Conservation (phyloP, 306 rosid species). For the Trifolium subterraneum region DNA sequence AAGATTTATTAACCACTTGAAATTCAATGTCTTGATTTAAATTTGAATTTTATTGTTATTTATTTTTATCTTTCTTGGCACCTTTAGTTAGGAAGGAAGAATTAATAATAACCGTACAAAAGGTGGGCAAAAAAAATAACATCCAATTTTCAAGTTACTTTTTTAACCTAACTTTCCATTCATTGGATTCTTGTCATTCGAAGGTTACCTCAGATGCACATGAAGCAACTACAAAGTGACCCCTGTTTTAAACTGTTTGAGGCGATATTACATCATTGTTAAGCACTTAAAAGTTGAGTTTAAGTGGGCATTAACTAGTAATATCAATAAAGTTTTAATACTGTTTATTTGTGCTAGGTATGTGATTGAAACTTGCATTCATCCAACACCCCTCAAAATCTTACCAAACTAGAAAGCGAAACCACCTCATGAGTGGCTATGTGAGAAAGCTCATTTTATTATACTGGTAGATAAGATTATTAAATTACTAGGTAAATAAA, state of each 20-base stretch:
- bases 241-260: slow-evolving; percentile 33
- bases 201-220: slow-evolving; percentile 54
- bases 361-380: slow-evolving; percentile 38
- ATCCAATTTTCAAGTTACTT: slow-evolving; percentile 41
- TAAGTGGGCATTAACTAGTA: slow-evolving; percentile 34
- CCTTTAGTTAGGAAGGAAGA: slow-evolving; percentile 47
- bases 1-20: too few relatives aligned
- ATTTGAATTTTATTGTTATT: neutral
- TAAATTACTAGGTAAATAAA: too few relatives aligned
- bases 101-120: slow-evolving; percentile 5
- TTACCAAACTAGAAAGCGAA: slow-evolving; percentile 42
- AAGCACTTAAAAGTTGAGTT: slow-evolving; percentile 26
- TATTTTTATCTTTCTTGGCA: neutral
- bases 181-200: slow-evolving; percentile 56
- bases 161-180: slow-evolving; percentile 50
- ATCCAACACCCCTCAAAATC: slow-evolving; percentile 29
- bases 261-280: slow-evolving; percentile 32
- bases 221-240: slow-evolving; percentile 53
- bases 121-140: slow-evolving; percentile 36
- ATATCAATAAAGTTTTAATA: slow-evolving; percentile 40
- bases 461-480: too few relatives aligned
- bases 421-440: neutral
- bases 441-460: neutral
- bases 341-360: slow-evolving; percentile 36
- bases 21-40: slow-evolving; percentile 30